Evolutionary conservation across 495 filamentous ascomycete genomes (phyloP), one percentile per base, ranked within the genome.

Genomic region (Hypomontagnella submonticulosa): DNA sequence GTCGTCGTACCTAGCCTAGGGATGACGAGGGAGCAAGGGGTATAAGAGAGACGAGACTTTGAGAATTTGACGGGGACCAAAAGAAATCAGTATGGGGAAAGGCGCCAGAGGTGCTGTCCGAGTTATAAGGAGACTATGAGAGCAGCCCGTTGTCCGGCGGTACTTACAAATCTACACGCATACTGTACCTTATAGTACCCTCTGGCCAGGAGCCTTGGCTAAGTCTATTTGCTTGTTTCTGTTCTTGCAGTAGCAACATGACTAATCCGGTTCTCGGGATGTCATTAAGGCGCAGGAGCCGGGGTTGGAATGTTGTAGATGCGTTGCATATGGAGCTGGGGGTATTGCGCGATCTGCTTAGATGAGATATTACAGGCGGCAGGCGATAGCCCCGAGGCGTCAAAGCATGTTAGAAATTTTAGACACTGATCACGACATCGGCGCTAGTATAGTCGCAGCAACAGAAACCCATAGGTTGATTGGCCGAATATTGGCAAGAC

Each of bases 351-450:
- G 59, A 69, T 69, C 49, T 54, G 55, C 60, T 52, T 60, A 60
- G 54, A 59, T 47, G 66, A 47, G 50, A 69, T 69, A 55, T 68
- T 51, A 58, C 57, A 67, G 64, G 64, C 58, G 48, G 47, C 15
- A 57, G 23, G 43, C 32, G 6, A 32, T 16, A 16, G 40, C 18
- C 53, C 18, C 19, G 36, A 34, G 49, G 32, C 34, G 16, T 68
- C 53, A 46, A 54, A 34, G 54, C 48, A 20, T 60, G 44, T 66
- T 70, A 67, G 69, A 68, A 69, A 72, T 72, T 72, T 71, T 67
- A 54, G 70, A 72, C 50, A 59, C 43, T 8, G 68, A 75, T 75
- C 75, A 77, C 75, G 73, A 75, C 75, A 77, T 77, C 75, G 68
- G 49, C 73, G 70, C 73, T 75, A 77, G 59, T 57, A 36, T 67